Evolutionary conservation across 2,329 filamentous ascomycete species (phyloP).

Genomic region (Orbilia brochopaga): DNA sequence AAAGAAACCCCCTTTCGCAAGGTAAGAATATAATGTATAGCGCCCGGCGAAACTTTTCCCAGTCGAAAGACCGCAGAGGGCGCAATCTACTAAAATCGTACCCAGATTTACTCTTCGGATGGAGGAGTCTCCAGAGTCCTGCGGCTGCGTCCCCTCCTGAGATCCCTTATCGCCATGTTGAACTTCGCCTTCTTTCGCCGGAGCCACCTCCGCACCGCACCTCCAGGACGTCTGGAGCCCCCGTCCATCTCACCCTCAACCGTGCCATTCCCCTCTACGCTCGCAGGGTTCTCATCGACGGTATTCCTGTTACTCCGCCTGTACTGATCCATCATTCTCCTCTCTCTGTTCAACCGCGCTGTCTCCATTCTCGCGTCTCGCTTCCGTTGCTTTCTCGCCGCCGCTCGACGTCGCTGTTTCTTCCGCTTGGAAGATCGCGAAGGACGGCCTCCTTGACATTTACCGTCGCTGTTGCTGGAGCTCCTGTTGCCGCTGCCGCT

Average conservation of each 20-base stretch:
- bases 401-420: conserved; percentile 18
- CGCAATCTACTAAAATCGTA: too few relatives aligned
- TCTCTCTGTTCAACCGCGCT: neutral
- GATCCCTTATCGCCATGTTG: neutral
- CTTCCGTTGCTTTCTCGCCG: conserved; percentile 24
- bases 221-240: neutral
- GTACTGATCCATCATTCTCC: neutral
- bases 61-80: too few relatives aligned
- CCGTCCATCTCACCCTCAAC: conserved; percentile 1
- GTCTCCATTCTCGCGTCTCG: neutral
- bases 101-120: too few relatives aligned
- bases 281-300: neutral
- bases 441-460: neutral
- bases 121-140: neutral
- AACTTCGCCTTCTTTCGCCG: neutral
- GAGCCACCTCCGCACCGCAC: too few relatives aligned
- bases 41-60: too few relatives aligned
- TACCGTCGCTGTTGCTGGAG: neutral
- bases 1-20: too few relatives aligned
- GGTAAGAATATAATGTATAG: too few relatives aligned
- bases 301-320: neutral
- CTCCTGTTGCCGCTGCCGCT: neutral
- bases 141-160: neutral
- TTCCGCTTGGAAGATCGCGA: conserved; percentile 8
- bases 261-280: neutral